phyloP scores from a whole-genome alignment of 768 basidiomycete species.

The Trametes coccinea region DNA sequence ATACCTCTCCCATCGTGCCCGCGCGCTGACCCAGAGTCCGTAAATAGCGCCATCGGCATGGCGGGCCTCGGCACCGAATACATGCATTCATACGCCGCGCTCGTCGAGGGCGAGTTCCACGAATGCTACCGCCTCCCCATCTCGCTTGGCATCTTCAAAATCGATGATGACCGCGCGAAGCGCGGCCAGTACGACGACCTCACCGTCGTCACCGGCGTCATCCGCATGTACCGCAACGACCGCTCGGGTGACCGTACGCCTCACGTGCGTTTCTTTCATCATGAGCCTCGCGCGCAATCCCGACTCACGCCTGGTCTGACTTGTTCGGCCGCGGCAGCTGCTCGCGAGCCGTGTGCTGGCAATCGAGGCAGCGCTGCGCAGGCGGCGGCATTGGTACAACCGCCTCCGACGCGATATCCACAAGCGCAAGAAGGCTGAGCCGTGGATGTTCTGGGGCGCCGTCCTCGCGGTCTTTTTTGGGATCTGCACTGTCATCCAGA shows the following conservation, averaged over 20 bases:
- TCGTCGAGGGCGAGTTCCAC: conserved; percentile 12
- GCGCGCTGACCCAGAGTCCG: not conserved
- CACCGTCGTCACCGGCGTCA: conserved; percentile 9
- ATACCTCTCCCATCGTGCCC: no score
- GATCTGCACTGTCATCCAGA: conserved; percentile 23
- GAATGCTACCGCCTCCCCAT: conserved; percentile 15
- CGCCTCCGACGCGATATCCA: conserved; percentile 17
- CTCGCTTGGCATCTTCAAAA: conserved; percentile 19
- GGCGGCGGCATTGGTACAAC: conserved; percentile 15
- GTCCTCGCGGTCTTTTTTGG: conserved; percentile 23
- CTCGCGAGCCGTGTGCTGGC: conserved; percentile 11
- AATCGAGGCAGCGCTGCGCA: conserved; percentile 6
- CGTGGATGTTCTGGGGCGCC: conserved; percentile 23
- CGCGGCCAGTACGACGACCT: conserved; percentile 14
- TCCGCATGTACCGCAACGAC: conserved; percentile 1
- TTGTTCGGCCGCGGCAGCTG: not conserved
- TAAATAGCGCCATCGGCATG: conserved; percentile 14
- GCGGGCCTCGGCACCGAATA: conserved; percentile 2
- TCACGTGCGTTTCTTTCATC: not conserved
- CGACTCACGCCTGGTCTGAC: not conserved
- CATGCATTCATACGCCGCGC: conserved; percentile 12
- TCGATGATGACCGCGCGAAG: conserved; percentile 1
- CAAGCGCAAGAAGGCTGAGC: conserved; percentile 19
- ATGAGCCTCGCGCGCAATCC: not conserved
- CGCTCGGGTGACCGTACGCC: conserved; percentile 1